Evolutionary conservation across 2,329 filamentous ascomycete species (phyloP), one percentile per base, ranked within the genome.

Genomic region (Pyricularia pennisetigena): DNA sequence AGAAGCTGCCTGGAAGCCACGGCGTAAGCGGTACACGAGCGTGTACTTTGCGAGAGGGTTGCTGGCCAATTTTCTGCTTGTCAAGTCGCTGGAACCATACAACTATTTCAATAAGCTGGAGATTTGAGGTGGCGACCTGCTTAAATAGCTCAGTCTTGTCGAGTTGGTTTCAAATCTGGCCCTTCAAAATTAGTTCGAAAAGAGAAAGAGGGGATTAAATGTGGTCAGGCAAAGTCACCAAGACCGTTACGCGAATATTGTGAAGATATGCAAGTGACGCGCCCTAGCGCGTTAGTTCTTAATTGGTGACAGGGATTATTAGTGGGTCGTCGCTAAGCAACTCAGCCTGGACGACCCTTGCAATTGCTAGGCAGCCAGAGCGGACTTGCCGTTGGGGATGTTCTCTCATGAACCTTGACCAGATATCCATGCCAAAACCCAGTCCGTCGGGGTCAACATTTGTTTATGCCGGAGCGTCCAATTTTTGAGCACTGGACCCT

Each of bases 1-100:
- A 75, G 30, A 67, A 71, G 62, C 24, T 69, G 68, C 57, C 68
- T 69, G 8, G 71, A 71, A 69, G 71, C 68, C 69, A 72, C 66
- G 59, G 32, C 70, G 64, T 16, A 63, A 62, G 10, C 26, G 59
- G 35, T 62, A 64, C 24, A 41, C 24, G 16, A 29, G 23, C 16
- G 24, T 64, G 26, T 23, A 29, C 10, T 29, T 30, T 9, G n/a
- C n/a, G 28, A 30, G 62, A 64, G 62, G 26, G 61, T 16, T 23
- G 41, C 16, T 54, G 41, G 41, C 41, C 20, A 9, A 54, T n/a
- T 16, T 54, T 49, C 41, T 54, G 16, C 6, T 54, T n/a, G 4
- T 54, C 7, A 54, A n/a, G 41, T 54, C 16, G 41, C 20, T n/a
- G n/a, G 41, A n/a, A 54, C 20, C 20, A 54, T 54, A n/a, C 41